Percentiles rank a stretch among this genome's conserved stretches.
phyloP scores from a whole-genome alignment of 116 monocot species.

The Zostera marina region DNA sequence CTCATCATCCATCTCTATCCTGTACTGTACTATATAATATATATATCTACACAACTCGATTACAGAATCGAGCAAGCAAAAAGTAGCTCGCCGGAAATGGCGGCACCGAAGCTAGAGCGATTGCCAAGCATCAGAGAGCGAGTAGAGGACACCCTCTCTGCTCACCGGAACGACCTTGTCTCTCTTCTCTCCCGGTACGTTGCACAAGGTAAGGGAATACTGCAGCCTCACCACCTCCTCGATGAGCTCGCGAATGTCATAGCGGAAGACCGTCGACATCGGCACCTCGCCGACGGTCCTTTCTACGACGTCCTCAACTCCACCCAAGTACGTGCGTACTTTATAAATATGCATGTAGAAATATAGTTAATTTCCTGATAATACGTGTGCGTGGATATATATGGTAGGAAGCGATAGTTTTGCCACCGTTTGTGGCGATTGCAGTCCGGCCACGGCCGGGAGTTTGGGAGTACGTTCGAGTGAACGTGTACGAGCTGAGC shows the following conservation, averaged over 20 bases:
- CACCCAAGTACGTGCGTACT: constrained; percentile 69
- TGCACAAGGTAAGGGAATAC: constrained; percentile 68
- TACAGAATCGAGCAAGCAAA: no score
- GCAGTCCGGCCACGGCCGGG: constrained; percentile 83
- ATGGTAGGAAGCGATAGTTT: constrained; percentile 70
- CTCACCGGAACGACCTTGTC: constrained; percentile 87
- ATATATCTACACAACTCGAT: no score
- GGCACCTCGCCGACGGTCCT: constrained; percentile 41
- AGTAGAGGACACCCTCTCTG: constrained; percentile 80
- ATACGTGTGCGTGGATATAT: background rate
- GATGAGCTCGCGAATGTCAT: constrained; percentile 51
- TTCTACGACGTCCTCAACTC: constrained; percentile 69
- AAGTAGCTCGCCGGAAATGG: no score
- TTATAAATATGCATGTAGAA: background rate
- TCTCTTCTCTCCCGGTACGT: constrained; percentile 76
- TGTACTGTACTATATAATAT: no score
- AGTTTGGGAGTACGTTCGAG: constrained; percentile 88
- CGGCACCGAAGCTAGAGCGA: constrained; percentile 33
- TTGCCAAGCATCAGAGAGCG: constrained; percentile 59
- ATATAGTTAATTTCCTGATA: background rate
- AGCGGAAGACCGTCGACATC: constrained; percentile 12
- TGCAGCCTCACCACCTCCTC: constrained; percentile 84
- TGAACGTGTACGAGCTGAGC: constrained; percentile 79
- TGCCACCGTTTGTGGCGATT: constrained; percentile 89
- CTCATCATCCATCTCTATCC: no score